phyloP scores from a whole-genome alignment of 805 yeast species.

The Clavispora asparagi region DNA sequence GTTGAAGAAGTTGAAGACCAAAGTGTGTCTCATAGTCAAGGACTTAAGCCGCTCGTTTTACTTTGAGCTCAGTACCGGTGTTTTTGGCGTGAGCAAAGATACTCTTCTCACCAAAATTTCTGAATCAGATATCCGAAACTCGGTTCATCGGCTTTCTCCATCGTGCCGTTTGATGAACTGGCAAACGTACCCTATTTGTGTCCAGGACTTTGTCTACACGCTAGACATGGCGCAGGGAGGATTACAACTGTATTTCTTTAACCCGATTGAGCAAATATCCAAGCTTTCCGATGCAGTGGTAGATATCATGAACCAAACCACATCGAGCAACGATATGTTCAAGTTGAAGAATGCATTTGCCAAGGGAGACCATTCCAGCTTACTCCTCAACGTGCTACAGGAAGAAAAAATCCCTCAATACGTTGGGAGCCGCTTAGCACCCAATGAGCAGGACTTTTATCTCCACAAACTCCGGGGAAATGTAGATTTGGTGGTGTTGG shows the following conservation, averaged over 20 bases:
- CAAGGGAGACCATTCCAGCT: slow-evolving; percentile 54
- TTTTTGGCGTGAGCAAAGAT: slow-evolving; percentile 8
- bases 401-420: slow-evolving; percentile 31
- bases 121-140: slow-evolving; percentile 3
- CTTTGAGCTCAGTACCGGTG: slow-evolving; percentile 13
- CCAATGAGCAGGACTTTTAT: slow-evolving; percentile 35
- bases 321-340: slow-evolving; percentile 16
- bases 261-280: slow-evolving; percentile 43
- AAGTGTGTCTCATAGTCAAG: slow-evolving; percentile 28
- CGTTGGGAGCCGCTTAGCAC: slow-evolving; percentile 29
- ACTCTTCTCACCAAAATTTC: slow-evolving; percentile 12
- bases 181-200: slow-evolving; percentile 37
- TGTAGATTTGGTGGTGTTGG: slow-evolving; percentile 72
- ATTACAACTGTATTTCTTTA: slow-evolving; percentile 38
- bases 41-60: slow-evolving; percentile 31
- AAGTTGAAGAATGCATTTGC: slow-evolving; percentile 52
- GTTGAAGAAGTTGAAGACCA: slow-evolving; percentile 1
- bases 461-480: slow-evolving; percentile 38
- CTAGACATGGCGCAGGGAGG: slow-evolving; percentile 34
- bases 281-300: slow-evolving; percentile 47
- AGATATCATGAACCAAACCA: slow-evolving; percentile 36
- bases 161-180: slow-evolving; percentile 42
- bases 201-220: slow-evolving; percentile 37
- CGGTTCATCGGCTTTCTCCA: slow-evolving; percentile 25
- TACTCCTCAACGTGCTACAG: slow-evolving; percentile 39